Base-by-base conservation (phyloP, 1,139 yeast species). In the Candida mesenterica region DNA sequence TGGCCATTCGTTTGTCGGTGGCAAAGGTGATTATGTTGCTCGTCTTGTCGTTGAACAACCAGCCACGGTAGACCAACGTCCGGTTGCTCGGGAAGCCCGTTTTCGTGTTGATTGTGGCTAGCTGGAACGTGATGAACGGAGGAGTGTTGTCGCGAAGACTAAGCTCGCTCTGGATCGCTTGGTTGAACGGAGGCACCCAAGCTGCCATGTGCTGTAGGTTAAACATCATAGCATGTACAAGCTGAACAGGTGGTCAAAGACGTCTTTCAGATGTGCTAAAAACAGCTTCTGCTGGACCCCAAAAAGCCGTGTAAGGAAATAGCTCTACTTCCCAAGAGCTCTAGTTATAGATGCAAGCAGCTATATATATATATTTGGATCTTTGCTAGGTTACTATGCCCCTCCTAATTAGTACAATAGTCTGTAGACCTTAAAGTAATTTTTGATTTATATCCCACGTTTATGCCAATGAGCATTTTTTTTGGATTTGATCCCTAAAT, bases 61-160 rank as follows among this genome's bases (percentile, higher is more conserved):
- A 87, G 10, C 90, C 94, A 36, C 95, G 71, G 49, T 68, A 77
- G 10, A 85, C 78, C 44, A 87, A 76, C 0, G 94, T 82, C 46
- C 95, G 64, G 35, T 75, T 82, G 46, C 63, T 73, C 12, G 86
- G 95, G 51, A 62, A 65, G n/a, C 78, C 79, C 25, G 62, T 56
- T 13, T 50, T 43, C 7, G 49, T 32, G 45, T 80, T 85, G 28
- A 82, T 76, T 10, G 92, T 84, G 35, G 88, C 79, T 35, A 86
- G 73, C 45, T 83, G 82, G 48, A 85, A 82, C 2, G 82, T 61
- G 32, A 72, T 66, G 45, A 80, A 82, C 6, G 72, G 73, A 4
- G 62, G 61, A 23, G 46, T 38, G 52, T 61, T 26, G 46, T 57
- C 53, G 53, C 65, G 36, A 24, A 53, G 55, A 4, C 49, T 39